Evolutionary conservation across 331 rosid genomes (phyloP).

Genomic region (Malus hybrid): DNA sequence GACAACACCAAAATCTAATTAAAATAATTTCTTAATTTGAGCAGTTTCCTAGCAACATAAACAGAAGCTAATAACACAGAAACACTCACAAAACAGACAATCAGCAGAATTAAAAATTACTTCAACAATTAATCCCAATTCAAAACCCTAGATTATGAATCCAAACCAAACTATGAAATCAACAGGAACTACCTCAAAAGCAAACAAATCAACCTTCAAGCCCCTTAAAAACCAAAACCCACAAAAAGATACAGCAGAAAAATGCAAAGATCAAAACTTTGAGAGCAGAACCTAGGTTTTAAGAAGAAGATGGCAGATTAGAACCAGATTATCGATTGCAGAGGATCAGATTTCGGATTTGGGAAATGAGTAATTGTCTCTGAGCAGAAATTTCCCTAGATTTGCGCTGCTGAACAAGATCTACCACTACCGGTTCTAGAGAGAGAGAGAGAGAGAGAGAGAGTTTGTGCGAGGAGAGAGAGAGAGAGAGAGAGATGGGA

Average conservation of each 20-base stretch:
- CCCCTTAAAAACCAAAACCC: conserved; percentile 3
- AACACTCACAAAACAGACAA: background rate
- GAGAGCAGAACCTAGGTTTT: conserved; percentile 20
- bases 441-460: background rate
- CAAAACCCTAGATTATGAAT: background rate
- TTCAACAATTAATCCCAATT: background rate
- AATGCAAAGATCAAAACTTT: background rate
- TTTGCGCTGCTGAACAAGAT: conserved; percentile 30
- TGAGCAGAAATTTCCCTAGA: conserved; percentile 23
- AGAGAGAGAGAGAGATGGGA: conserved; percentile 9
- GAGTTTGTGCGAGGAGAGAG: background rate
- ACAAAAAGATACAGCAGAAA: background rate
- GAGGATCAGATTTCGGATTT: background rate
- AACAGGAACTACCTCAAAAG: background rate
- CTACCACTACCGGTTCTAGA: background rate
- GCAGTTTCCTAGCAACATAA: no score
- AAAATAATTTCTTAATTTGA: background rate
- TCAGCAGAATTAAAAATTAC: background rate
- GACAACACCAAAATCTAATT: background rate
- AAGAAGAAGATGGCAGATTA: conserved; percentile 16
- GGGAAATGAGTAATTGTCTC: background rate
- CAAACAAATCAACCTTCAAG: background rate
- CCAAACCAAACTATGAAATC: background rate
- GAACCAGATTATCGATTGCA: conserved; percentile 4
- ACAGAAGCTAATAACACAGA: no score